A percentile compares a stretch with the other conserved stretches of the same genome.
phyloP scores from a whole-genome alignment of 768 basidiomycete genomes.

The Mycena galopus region DNA sequence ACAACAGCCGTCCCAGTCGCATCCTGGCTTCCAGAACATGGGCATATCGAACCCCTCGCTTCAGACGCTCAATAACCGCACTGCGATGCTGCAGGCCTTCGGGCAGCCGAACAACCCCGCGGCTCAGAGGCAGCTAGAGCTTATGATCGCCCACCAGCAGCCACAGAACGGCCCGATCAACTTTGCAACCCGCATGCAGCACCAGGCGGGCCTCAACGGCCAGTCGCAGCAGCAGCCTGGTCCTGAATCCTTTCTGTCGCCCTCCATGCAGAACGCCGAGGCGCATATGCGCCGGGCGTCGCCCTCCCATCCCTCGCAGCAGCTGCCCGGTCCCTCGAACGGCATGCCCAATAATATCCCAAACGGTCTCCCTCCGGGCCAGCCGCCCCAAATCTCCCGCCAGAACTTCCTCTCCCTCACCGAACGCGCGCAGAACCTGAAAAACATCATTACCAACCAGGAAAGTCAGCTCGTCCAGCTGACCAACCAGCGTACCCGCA shows the following conservation, averaged over 20 bases:
- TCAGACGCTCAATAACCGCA: conserved; percentile 52
- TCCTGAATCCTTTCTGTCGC: conserved; percentile 61
- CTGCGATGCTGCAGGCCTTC: conserved; percentile 54
- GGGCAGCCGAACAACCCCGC: conserved; percentile 45
- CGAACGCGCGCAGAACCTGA: conserved; percentile 41
- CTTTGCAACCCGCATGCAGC: conserved; percentile 48
- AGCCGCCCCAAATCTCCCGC: conserved; percentile 37
- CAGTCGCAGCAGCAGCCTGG: conserved; percentile 50
- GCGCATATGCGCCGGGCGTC: conserved; percentile 65
- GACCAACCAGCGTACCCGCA: conserved; percentile 37
- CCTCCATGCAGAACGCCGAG: conserved; percentile 57
- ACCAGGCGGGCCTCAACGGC: conserved; percentile 41
- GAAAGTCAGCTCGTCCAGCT: conserved; percentile 39
- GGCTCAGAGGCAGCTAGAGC: conserved; percentile 59
- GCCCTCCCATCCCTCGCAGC: conserved; percentile 53
- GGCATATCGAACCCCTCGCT: conserved; percentile 46
- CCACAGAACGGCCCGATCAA: conserved; percentile 56
- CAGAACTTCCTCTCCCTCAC: conserved; percentile 31
- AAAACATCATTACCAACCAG: conserved; percentile 35
- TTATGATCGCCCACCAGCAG: conserved; percentile 63
- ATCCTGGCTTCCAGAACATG: conserved; percentile 56
- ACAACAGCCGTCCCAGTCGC: conserved; percentile 52
- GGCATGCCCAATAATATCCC: neutral
- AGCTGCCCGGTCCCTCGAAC: neutral
- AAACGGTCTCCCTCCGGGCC: conserved; percentile 23